These are phyloP conservation scores for Amyloporia xantha DNA, from an alignment of 768 basidiomycete species.

Conservation along the genomic window DNA sequence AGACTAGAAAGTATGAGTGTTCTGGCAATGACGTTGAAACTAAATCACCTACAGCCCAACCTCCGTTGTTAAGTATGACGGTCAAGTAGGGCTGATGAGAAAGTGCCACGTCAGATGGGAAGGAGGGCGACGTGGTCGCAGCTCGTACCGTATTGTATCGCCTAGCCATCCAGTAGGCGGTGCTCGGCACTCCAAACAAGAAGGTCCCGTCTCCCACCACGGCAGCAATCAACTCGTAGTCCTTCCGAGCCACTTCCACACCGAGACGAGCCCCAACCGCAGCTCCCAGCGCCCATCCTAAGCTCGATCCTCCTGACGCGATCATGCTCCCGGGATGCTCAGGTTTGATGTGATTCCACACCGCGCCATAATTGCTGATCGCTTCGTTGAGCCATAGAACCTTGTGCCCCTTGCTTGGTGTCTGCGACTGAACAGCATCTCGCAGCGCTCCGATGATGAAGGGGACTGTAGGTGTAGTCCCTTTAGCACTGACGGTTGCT, in stretches of 20 bases:
- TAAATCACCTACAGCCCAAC: conserved; percentile 45
- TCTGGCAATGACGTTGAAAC: background rate
- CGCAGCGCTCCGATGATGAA: conserved; percentile 42
- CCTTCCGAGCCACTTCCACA: conserved; percentile 22
- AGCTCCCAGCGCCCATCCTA: conserved; percentile 66
- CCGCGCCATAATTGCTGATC: conserved; percentile 46
- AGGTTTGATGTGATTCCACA: conserved; percentile 55
- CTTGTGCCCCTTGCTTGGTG: conserved; percentile 30
- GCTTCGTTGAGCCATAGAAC: conserved; percentile 56
- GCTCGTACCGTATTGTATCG: conserved; percentile 54
- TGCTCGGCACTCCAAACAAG: conserved; percentile 58
- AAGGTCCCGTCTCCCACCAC: conserved; percentile 69
- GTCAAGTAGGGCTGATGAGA: conserved; percentile 52
- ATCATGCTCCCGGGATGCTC: conserved; percentile 44
- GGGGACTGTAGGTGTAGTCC: conserved; percentile 11
- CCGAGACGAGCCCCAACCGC: conserved; percentile 54
- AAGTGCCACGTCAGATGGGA: background rate
- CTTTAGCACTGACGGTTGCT: conserved; percentile 5
- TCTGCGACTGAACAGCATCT: conserved; percentile 30
- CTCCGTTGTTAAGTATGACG: conserved; percentile 66
- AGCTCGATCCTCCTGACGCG: conserved; percentile 54
- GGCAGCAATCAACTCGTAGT: conserved; percentile 47
- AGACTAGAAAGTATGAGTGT: conserved; percentile 29
- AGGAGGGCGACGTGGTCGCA: background rate
- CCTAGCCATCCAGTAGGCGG: conserved; percentile 69